Percentiles rank a stretch among this genome's conserved stretches.
These are phyloP conservation scores for Saussurea involucrata DNA, from an alignment of 129 eudicot species.

Conservation along the genomic window DNA sequence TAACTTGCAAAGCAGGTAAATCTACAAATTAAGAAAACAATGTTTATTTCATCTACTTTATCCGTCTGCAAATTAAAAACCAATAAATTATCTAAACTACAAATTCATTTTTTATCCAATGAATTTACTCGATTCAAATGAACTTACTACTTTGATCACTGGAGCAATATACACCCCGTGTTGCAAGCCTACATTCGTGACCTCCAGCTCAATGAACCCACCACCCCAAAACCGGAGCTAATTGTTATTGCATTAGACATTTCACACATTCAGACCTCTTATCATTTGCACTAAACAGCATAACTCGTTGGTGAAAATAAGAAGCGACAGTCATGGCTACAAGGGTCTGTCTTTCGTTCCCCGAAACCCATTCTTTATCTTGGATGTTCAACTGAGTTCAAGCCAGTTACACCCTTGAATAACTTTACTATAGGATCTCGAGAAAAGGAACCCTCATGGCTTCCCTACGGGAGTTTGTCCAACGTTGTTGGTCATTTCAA, in stretches of 20 bases:
- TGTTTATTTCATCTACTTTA: too few species aligned
- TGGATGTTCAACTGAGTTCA: conserved; percentile 56
- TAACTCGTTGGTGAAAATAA: conserved; percentile 28
- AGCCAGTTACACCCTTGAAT: conserved; percentile 45
- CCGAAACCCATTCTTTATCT: conserved; percentile 29
- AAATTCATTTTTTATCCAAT: conserved; percentile 33
- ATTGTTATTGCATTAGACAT: conserved; percentile 36
- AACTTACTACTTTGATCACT: conserved; percentile 28
- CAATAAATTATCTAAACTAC: too few species aligned
- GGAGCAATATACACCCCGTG: conserved; percentile 33
- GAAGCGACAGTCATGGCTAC: conserved; percentile 50
- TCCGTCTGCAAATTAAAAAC: too few species aligned
- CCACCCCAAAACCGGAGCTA: conserved; percentile 39
- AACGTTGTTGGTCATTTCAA: conserved; percentile 53
- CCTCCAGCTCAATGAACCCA: conserved; percentile 35
- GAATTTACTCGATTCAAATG: conserved; percentile 26
- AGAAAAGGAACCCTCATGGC: conserved; percentile 33
- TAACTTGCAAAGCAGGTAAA: too few species aligned
- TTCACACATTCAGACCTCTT: conserved; percentile 44
- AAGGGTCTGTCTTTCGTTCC: conserved; percentile 46
- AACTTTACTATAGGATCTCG: conserved; percentile 39
- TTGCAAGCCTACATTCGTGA: conserved; percentile 36
- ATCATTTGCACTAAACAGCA: conserved; percentile 25
- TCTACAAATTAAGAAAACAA: too few species aligned
- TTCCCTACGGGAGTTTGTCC: conserved; percentile 57